Evolutionary conservation across 2,329 filamentous ascomycete species (phyloP).

Genomic region (Neophaeococcomyces aloes): DNA sequence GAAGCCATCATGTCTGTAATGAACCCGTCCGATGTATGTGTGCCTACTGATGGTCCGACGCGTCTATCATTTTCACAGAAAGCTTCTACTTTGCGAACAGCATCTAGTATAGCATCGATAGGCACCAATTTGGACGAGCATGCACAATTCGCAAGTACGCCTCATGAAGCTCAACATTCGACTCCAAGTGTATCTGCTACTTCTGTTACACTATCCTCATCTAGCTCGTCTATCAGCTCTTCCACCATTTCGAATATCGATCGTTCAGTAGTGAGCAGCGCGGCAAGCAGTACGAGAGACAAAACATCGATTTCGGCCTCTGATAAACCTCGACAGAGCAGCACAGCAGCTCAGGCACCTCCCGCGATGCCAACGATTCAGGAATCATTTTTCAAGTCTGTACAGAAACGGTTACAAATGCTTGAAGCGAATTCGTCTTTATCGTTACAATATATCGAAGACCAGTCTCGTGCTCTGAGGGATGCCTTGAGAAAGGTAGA

Average conservation of each 20-base stretch:
- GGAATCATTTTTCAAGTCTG: conserved; percentile 94
- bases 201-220: too few relatives aligned
- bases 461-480: conserved; percentile 80
- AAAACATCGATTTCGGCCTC: conserved; percentile 7
- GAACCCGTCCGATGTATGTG: conserved; percentile 2
- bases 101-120: background rate
- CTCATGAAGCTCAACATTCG: too few relatives aligned
- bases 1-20: conserved; percentile 6
- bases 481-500: conserved; percentile 81
- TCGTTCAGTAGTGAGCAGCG: background rate
- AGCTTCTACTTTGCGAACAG: background rate
- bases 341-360: conserved; percentile 39
- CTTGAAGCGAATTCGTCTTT: conserved; percentile 88
- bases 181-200: too few relatives aligned
- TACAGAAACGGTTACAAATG: conserved; percentile 82
- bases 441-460: conserved; percentile 90
- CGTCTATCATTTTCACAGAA: background rate
- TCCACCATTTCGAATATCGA: background rate
- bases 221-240: too few relatives aligned
- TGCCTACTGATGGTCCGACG: background rate
- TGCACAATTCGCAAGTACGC: too few relatives aligned
- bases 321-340: conserved; percentile 17
- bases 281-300: background rate
- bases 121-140: background rate
- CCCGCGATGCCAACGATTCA: conserved; percentile 71